A percentile compares a stretch with the other conserved stretches of the same genome.
These are phyloP conservation scores for Komagataella phaffii DNA, from an alignment of 805 yeast species.

Conservation along the genomic window DNA sequence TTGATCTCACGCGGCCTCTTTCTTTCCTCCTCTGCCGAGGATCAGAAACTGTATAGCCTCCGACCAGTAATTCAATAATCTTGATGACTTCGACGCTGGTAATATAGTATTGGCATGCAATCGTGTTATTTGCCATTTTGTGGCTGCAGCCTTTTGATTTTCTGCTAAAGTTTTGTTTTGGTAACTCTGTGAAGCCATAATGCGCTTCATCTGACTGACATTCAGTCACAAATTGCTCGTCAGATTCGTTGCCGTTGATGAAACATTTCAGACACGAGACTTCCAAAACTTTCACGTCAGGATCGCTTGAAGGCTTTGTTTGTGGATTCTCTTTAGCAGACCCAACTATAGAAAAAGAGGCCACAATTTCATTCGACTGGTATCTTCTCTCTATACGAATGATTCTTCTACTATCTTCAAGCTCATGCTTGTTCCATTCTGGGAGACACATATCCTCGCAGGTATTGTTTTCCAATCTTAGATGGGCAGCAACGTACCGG, in stretches of 20 bases:
- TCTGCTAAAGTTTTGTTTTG: slow-evolving; percentile 2
- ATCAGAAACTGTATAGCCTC: slow-evolving; percentile 23
- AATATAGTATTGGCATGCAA: slow-evolving; percentile 25
- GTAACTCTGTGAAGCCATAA: not conserved
- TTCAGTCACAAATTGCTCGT: slow-evolving; percentile 10
- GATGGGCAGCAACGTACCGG: slow-evolving; percentile 28
- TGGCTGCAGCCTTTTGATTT: not conserved
- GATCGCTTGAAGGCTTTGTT: slow-evolving; percentile 21
- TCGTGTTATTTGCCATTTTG: slow-evolving; percentile 7
- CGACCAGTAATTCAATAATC: slow-evolving; percentile 48
- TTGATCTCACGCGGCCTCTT: slow-evolving; percentile 50
- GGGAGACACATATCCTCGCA: slow-evolving; percentile 36
- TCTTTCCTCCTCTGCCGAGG: slow-evolving; percentile 43
- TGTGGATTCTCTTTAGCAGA: slow-evolving; percentile 33
- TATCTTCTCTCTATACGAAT: slow-evolving; percentile 44
- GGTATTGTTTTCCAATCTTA: slow-evolving; percentile 29
- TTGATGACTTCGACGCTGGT: slow-evolving; percentile 58
- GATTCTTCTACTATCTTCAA: slow-evolving; percentile 37
- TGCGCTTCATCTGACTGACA: not conserved
- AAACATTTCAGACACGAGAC: slow-evolving; percentile 44
- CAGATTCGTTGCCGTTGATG: slow-evolving; percentile 14
- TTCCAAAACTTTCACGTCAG: slow-evolving; percentile 37
- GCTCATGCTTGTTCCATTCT: slow-evolving; percentile 32
- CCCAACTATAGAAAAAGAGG: slow-evolving; percentile 37
- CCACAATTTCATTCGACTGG: slow-evolving; percentile 29